Percentiles rank a stretch among this genome's conserved stretches.
Evolutionary conservation across 139 green algal genomes (phyloP).

Genomic region (Chara braunii): DNA sequence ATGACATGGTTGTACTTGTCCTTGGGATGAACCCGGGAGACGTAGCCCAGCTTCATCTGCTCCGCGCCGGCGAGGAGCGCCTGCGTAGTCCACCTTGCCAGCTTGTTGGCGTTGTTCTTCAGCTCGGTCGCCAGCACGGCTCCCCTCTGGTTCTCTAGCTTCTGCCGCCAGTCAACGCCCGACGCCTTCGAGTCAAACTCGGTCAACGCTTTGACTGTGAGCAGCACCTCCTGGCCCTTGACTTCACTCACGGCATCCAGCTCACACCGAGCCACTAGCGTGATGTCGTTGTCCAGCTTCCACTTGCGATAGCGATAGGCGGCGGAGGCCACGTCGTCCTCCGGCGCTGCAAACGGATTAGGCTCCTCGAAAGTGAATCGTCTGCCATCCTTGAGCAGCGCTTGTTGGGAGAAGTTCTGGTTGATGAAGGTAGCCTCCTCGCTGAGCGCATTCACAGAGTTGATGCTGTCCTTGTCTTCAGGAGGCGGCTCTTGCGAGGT

Average conservation of each 20-base stretch:
- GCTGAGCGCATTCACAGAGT: conserved; percentile 75
- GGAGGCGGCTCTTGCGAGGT: conserved; percentile 56
- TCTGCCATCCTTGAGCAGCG: too few species aligned
- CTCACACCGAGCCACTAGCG: conserved; percentile 82
- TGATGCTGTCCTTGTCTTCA: conserved; percentile 87
- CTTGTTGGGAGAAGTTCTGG: conserved; percentile 74
- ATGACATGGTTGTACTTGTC: conserved; percentile 83
- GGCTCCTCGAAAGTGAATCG: conserved; percentile 55
- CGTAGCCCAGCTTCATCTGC: conserved; percentile 88
- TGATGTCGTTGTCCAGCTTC: conserved; percentile 49
- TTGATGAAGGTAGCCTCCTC: conserved; percentile 87
- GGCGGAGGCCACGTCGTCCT: conserved; percentile 43
- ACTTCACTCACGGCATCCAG: conserved; percentile 68
- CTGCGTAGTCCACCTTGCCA: conserved; percentile 90
- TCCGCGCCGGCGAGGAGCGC: conserved; percentile 81
- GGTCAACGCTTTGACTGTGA: conserved; percentile 88
- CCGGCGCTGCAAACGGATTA: conserved; percentile 64
- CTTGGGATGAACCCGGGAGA: conserved; percentile 43
- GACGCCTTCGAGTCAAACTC: conserved; percentile 79
- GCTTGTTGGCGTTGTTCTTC: conserved; percentile 97
- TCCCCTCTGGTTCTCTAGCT: conserved; percentile 90
- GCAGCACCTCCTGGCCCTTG: conserved; percentile 60
- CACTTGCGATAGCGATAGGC: conserved; percentile 76
- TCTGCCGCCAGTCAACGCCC: conserved; percentile 85
- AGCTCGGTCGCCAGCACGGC: conserved; percentile 88